Evolutionary conservation across 2,329 filamentous ascomycete species (phyloP), one percentile per base, ranked within the genome.

Genomic region (Xylaria digitata): DNA sequence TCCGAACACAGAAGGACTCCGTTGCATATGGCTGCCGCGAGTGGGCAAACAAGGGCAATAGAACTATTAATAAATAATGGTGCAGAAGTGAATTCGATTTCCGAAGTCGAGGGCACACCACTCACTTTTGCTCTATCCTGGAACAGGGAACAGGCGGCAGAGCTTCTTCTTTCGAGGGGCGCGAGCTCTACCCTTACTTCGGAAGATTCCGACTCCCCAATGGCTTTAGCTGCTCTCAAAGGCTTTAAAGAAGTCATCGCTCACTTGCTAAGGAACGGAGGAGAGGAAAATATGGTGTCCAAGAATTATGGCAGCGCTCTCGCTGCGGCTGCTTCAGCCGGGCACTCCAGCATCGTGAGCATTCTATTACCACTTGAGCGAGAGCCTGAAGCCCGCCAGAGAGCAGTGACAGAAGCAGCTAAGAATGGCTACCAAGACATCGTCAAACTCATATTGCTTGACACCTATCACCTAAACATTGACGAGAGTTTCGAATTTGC

Each of bases 301-400:
- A 43, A 19, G 11, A 4, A 56, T 13, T 56, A 56, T 32, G 53
- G 53, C 6, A 56, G 53, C 53, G 53, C 53, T 30, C 40, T 56
- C 37, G 53, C 53, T 15, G 37, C 53, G 11, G 53, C 53, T 32
- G 50, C 53, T 56, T 56, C 53, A 56, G 21, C 37, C 8, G 53
- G 53, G 4, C 37, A 56, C 13, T 26, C 19, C 7, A 45, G 40
- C 23, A 45, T 56, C 19, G 53, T 56, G 37, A 32, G 13, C 11
- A 45, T n/a, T 3, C 50, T 54, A n/a, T 23, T 54, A 11, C 50
- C 17, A 17, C 19, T 54, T 23, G 50, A 54, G 3, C 13, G 19
- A 9, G 50, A 42, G 6, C 7, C 3, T 2, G 50, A 17, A 54
- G 40, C 50, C 19, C 37, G 37, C 9, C 37, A 30, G 40, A 56